Conservation (phyloP, 495 filamentous ascomycete genomes). For the Penicillium parvum region DNA sequence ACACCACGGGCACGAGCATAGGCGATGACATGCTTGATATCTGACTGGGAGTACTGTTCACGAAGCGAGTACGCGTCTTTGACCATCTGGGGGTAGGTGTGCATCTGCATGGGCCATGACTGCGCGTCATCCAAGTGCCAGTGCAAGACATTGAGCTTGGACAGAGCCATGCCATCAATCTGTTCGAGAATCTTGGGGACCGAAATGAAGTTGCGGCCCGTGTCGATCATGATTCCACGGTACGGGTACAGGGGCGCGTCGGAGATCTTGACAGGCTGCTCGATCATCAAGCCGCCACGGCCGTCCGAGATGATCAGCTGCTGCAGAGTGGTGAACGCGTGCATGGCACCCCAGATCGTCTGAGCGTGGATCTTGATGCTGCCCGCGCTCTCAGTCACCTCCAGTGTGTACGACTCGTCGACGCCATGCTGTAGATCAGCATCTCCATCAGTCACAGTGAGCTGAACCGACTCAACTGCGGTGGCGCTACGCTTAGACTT, state of each 20-base stretch:
- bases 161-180: conserved; percentile 48
- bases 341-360: conserved; percentile 52
- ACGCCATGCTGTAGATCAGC: conserved; percentile 50
- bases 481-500: conserved; percentile 34
- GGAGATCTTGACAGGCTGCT: conserved; percentile 45
- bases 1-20: conserved; percentile 46
- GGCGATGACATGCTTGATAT: conserved; percentile 40
- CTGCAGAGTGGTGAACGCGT: conserved; percentile 56
- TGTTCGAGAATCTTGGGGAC: conserved; percentile 48
- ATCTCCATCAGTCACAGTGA: conserved; percentile 36
- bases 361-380: conserved; percentile 43
- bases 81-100: conserved; percentile 48
- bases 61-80: conserved; percentile 50
- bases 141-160: conserved; percentile 51
- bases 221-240: conserved; percentile 50
- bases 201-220: conserved; percentile 47
- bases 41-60: conserved; percentile 37
- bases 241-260: conserved; percentile 47
- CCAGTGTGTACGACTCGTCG: conserved; percentile 55
- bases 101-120: conserved; percentile 49
- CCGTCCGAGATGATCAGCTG: conserved; percentile 49
- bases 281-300: conserved; percentile 41
- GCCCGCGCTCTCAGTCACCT: no score
- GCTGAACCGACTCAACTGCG: conserved; percentile 29
- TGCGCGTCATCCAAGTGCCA: conserved; percentile 51